Evolutionary conservation across 2,329 filamentous ascomycete genomes (phyloP), one percentile per base, ranked within the genome.

Genomic region (Sporothrix sp.): DNA sequence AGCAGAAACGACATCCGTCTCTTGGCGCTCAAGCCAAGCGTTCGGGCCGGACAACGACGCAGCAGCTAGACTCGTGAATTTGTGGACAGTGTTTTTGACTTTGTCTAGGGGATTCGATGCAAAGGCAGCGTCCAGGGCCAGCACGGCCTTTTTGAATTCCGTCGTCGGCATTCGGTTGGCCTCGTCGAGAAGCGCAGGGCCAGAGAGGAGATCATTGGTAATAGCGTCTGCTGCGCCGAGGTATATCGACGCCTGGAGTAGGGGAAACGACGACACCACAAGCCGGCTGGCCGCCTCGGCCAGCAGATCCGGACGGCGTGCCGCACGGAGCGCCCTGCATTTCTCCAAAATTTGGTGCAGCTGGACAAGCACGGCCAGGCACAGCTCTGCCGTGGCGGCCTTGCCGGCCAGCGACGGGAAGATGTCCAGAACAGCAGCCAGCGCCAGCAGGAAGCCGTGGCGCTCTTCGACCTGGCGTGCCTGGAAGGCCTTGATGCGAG

Each of bases 391-490:
- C 9, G 20, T 13, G 3, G 21, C 18, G 35, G 30, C 20, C 9
- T 18, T 27, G n/a, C n/a, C 11, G 2, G 18, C 42, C 18, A 71
- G 52, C 3, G 58, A 59, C 0, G 73, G 70, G 10, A 77, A 58
- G 6, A 64, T 62, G 47, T 81, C 72, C 4, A 82, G 59, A 0
- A 84, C 66, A 5, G 76, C 71, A 2, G 82, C 76, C n/a, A 85
- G 66, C 27, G 76, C 75, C 7, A 84, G 64, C 1, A 86, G 60
- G 4, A 87, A 65, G 0, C 85, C 85, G 59, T 89, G 85, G 2
- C 80, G 71, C 59, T 85, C 81, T 59, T 87, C 83, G 2, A 82
- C 75, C 58, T 87, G 80, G 28, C 82, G 71, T 2, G 64, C 57
- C 53, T 74, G 68, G 4, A 85, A 68, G 1, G 59, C 58, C 33